A percentile compares a stretch with the other conserved stretches of the same genome.
phyloP scores from a whole-genome alignment of 805 yeast genomes.

The Starmerella apicola region DNA sequence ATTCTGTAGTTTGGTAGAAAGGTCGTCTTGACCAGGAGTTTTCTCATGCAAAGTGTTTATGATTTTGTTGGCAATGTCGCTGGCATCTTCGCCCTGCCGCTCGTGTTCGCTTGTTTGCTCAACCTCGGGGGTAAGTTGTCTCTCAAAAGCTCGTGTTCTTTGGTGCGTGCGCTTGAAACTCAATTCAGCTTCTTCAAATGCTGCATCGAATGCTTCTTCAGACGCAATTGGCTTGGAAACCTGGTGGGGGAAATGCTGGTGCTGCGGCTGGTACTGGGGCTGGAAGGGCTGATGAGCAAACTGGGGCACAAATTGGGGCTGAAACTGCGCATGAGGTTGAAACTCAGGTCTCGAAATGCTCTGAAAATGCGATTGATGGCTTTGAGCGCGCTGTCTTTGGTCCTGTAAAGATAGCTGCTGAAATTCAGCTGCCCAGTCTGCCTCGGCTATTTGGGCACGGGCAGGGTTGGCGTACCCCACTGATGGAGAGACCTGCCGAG shows the following conservation, averaged over 20 bases:
- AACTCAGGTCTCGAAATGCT: neutral
- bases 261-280: no score
- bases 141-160: neutral
- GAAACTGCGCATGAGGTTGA: neutral
- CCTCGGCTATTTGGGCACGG: conserved; percentile 2
- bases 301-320: neutral
- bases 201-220: conserved; percentile 12
- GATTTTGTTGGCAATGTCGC: conserved; percentile 16
- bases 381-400: neutral
- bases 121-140: neutral
- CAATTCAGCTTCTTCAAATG: conserved; percentile 17
- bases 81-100: conserved; percentile 10
- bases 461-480: neutral
- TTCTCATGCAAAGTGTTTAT: conserved; percentile 10
- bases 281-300: neutral
- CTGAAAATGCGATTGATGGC: neutral
- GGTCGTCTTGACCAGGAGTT: conserved; percentile 10
- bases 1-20: conserved; percentile 14
- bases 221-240: neutral
- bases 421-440: conserved; percentile 11
- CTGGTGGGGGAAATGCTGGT: conserved; percentile 1
- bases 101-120: neutral
- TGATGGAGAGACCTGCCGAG: neutral
- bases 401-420: conserved; percentile 1
- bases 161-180: conserved; percentile 1